Base-by-base conservation (phyloP, 2,329 filamentous ascomycete genomes). In the Penicillium olsonii region DNA sequence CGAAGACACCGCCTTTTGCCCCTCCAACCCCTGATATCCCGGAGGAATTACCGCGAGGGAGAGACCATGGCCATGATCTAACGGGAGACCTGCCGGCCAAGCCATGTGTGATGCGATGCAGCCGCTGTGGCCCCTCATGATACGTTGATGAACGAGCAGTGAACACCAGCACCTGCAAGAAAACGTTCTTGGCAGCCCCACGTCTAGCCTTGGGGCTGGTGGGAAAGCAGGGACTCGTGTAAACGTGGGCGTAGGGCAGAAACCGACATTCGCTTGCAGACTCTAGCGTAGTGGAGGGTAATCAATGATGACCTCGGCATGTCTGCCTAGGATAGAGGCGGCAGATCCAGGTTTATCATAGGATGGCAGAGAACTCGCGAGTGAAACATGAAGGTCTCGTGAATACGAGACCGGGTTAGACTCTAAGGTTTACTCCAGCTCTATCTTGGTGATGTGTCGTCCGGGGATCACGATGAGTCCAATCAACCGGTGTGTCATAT, bases 381-480 rank as follows among this genome's bases (percentile, higher is more conserved):
- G 22, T 42, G 33, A 29, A 50, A 51, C 37, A 27, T 39, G 27
- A 39, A 45, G 42, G 45, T 47, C 54, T 50, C 27, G 45, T 57
- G 47, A 38, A 45, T 42, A 50, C 40, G 42, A 33, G 45, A 44
- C 38, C 22, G 29, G 29, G 15, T 22, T 29, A 50, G 27, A 17
- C 42, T 50, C 50, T 44, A 46, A 33, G 44, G 61, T 65, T 56
- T 92, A 87, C 67, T 97, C 91, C 39, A 94, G 78, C 70, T 96
- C 92, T 62, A 99, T 90, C 75, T 87, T 92, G 51, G 80, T 84
- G 59, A 99, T 89, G 67, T 95, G 84, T 59, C 87, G 78, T 0
- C 92, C 92, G 0, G 94, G 94, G 4, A 99, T 84, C 19, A 96
- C 92, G 2, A 99, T 85, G 20, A 97, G 74, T 0, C 94, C 94